Evolutionary conservation across 306 rosid species (phyloP).

Genomic region (Elaeagnus macrophylla): DNA sequence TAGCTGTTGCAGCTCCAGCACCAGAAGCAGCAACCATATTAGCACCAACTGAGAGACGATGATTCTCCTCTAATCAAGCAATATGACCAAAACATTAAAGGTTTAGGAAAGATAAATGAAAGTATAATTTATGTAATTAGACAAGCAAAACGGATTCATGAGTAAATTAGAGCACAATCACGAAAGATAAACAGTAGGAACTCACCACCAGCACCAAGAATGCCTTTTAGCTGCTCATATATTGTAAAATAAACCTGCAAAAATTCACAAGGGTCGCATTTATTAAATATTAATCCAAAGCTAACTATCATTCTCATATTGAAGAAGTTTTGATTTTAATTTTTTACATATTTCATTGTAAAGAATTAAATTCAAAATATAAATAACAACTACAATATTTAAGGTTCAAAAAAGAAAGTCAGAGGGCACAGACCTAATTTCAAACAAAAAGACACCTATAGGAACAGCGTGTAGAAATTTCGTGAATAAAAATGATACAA

Average conservation of each 20-base stretch:
- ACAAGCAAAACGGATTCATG: constrained; percentile 1
- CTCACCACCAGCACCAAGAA: constrained; percentile 53
- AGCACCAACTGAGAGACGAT: constrained; percentile 72
- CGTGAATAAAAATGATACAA: too few relatives aligned
- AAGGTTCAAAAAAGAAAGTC: too few relatives aligned
- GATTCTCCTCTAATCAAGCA: constrained; percentile 47
- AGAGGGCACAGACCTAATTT: too few relatives aligned
- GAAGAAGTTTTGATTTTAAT: too few relatives aligned
- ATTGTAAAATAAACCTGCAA: constrained; percentile 64
- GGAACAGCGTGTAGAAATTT: too few relatives aligned
- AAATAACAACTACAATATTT: too few relatives aligned
- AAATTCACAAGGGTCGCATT: constrained; percentile 1
- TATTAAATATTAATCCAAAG: too few relatives aligned
- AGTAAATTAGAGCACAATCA: constrained; percentile 3
- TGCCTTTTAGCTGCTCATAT: constrained; percentile 61
- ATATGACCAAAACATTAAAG: constrained; percentile 9
- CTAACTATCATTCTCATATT: background rate
- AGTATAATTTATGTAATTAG: constrained; percentile 15
- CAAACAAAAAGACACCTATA: too few relatives aligned
- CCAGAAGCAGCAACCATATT: constrained; percentile 78
- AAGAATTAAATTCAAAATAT: constrained; percentile 7
- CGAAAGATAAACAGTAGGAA: constrained; percentile 14
- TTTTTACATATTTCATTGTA: background rate
- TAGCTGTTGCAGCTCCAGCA: constrained; percentile 83
- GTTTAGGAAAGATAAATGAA: background rate